Evolutionary conservation across 768 basidiomycete species (phyloP), one percentile per base, ranked within the genome.

Genomic region (Hortiboletus flavorubellus): DNA sequence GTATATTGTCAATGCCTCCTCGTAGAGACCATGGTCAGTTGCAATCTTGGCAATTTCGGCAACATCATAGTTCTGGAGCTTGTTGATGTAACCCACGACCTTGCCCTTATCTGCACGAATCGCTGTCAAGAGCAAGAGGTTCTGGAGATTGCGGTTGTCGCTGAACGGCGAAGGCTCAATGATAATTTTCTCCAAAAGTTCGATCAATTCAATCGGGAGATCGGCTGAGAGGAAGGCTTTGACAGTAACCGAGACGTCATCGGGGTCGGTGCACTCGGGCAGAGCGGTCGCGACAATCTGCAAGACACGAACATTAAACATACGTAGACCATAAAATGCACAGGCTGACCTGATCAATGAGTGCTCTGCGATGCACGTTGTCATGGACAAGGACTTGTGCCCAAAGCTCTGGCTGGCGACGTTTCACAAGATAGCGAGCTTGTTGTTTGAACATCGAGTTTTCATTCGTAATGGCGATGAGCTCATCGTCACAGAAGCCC

Each of bases 371-470:
- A 70, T 98, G 87, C 46, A 92, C 81, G 72, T 97, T 98, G 59
- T 93, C 93, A 4, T 83, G 80, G 11, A 83, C 78, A 52, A 99
- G 86, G 35, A 99, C 97, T 73, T 98, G 93, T 2, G 89, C 85
- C 97, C 97, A 99, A 31, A 99, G 84, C 58, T 98, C 97, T 15
- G 90, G 85, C 58, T 92, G 86, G 58, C 97, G 91, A 63, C 97
- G 87, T 74, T 95, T 97, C 68, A 98, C 91, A 54, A 99, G 84
- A 74, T 99, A 99, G 30, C 97, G 88, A 49, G 97, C 92, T 73
- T 98, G 97, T 66, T 99, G 96, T 75, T 98, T 99, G 83, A 95
- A 99, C 97, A 99, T 99, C 12, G 94, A 87, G 77, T 99, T 99
- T 61, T 96, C 95, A 68, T 98, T 98, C 46, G 97, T 98, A 71